A percentile compares a stretch with the other conserved stretches of the same genome.
Conservation (phyloP, 2,329 filamentous ascomycete species). For the Penicillium corylophilum region DNA sequence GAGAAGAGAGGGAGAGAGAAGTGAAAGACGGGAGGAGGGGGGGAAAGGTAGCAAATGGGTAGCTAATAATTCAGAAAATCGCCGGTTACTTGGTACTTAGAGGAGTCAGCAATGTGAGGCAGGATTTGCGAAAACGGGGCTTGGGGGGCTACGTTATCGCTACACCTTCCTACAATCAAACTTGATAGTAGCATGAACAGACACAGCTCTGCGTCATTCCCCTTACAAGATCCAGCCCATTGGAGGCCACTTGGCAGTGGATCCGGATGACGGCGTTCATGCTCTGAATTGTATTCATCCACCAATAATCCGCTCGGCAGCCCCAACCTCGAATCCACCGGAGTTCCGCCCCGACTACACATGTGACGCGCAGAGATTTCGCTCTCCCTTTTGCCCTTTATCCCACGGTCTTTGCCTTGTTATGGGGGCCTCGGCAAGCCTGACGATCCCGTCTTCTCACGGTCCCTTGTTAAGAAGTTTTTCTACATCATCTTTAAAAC, state of each 20-base stretch:
- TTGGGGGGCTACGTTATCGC: constrained; percentile 12
- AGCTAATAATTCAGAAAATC: not conserved
- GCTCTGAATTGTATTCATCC: constrained; percentile 24
- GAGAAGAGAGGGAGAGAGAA: not conserved
- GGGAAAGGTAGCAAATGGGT: constrained; percentile 1
- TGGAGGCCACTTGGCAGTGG: constrained; percentile 26
- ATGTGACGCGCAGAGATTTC: constrained; percentile 35
- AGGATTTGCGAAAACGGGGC: constrained; percentile 9
- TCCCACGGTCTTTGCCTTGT: not conserved
- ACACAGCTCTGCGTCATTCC: constrained; percentile 21
- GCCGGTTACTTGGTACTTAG: no score
- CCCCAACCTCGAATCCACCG: constrained; percentile 10
- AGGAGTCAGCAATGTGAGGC: constrained; percentile 3
- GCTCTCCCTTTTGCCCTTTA: not conserved
- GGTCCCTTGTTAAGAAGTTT: no score
- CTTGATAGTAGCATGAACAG: constrained; percentile 2
- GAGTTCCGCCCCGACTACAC: constrained; percentile 26
- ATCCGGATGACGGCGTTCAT: constrained; percentile 24
- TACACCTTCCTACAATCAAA: constrained; percentile 19
- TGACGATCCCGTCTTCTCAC: not conserved
- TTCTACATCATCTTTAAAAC: no score
- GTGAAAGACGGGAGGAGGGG: not conserved
- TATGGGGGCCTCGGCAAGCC: not conserved
- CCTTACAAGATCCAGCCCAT: constrained; percentile 6
- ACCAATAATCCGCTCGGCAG: constrained; percentile 32